phyloP scores from a whole-genome alignment of 371 early-diverging fungal genomes.

The Mucor piriformis region DNA sequence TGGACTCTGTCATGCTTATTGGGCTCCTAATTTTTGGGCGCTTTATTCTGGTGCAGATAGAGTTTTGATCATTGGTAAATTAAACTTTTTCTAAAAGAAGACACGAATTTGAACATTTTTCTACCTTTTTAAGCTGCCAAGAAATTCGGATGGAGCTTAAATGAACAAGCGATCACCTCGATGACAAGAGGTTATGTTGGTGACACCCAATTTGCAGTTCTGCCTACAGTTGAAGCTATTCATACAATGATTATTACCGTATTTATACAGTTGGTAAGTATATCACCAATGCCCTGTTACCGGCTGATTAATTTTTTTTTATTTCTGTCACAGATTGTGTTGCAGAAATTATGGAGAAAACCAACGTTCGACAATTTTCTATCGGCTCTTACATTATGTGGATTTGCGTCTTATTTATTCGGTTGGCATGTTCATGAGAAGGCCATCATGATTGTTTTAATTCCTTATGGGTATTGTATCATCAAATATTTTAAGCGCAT shows the following conservation, averaged over 20 bases:
- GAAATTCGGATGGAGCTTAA: constrained; percentile 44
- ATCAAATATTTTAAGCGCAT: not conserved
- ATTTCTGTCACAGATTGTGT: constrained; percentile 29
- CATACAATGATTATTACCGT: constrained; percentile 82
- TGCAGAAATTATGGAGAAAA: constrained; percentile 62
- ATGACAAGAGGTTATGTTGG: constrained; percentile 94
- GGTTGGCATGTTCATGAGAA: constrained; percentile 99
- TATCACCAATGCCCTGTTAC: not conserved
- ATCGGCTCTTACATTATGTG: constrained; percentile 77
- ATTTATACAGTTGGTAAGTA: constrained; percentile 64
- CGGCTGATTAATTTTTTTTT: not conserved
- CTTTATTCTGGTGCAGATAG: constrained; percentile 88
- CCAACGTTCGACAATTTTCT: constrained; percentile 77
- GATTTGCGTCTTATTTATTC: constrained; percentile 88
- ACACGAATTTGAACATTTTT: not conserved
- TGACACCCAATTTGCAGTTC: constrained; percentile 80
- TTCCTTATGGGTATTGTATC: constrained; percentile 69
- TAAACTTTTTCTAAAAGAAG: not conserved
- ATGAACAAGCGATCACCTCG: constrained; percentile 57
- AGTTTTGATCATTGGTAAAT: constrained; percentile 55
- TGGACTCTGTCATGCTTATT: constrained; percentile 94
- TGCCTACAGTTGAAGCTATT: constrained; percentile 76
- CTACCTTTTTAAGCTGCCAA: constrained; percentile 37
- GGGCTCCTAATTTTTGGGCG: constrained; percentile 99
- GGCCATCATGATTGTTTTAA: constrained; percentile 84